These are phyloP conservation scores for Penicillium tannophilum DNA, from an alignment of 495 filamentous ascomycete genomes.

Conservation along the genomic window DNA sequence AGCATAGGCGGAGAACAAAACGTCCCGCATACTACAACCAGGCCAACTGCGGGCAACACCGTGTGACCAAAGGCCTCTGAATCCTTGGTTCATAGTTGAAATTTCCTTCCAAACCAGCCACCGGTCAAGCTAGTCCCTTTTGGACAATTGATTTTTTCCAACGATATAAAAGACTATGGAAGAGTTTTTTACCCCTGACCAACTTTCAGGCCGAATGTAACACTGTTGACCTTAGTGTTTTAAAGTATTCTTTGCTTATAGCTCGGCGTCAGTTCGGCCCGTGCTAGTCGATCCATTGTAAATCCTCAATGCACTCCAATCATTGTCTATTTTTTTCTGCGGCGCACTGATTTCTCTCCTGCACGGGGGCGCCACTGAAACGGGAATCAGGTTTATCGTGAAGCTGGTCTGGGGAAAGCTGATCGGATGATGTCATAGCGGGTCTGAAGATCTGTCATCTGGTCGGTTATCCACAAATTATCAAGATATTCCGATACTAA, in stretches of 20 bases:
- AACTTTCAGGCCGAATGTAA: neutral
- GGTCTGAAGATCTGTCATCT: neutral
- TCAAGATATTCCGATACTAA: neutral
- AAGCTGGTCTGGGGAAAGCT: constrained; percentile 23
- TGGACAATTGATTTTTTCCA: neutral
- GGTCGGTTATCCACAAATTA: neutral
- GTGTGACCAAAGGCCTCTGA: neutral
- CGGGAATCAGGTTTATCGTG: neutral
- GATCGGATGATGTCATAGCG: constrained; percentile 4
- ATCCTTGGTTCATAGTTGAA: neutral
- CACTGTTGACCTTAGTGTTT: neutral
- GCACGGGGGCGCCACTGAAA: neutral
- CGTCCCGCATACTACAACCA: neutral
- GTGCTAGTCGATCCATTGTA: neutral
- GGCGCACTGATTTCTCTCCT: neutral
- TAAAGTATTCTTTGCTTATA: neutral
- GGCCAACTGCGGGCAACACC: neutral
- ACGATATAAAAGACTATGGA: neutral
- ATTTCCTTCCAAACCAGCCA: neutral
- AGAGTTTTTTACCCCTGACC: neutral
- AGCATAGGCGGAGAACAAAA: neutral
- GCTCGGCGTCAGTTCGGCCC: neutral
- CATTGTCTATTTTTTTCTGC: neutral
- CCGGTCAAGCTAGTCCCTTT: neutral
- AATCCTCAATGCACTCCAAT: neutral